Percentiles rank a stretch among this genome's conserved stretches.
These are phyloP conservation scores for Skeletonema menzelii DNA, from an alignment of 108 stramenopile species.

Conservation along the genomic window DNA sequence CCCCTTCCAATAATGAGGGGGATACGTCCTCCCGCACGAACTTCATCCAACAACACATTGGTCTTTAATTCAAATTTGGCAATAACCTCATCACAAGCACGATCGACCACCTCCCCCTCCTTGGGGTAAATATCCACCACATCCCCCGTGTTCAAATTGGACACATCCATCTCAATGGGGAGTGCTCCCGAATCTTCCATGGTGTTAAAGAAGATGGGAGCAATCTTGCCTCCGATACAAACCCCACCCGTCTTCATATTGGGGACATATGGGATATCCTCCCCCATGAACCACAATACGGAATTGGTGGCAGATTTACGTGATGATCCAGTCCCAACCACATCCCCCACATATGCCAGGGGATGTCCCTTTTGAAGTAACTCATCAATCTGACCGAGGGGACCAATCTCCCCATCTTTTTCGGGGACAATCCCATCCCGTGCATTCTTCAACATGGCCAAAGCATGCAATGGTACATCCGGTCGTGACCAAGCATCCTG, in stretches of 20 bases:
- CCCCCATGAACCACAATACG: constrained; percentile 94
- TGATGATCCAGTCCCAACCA: constrained; percentile 93
- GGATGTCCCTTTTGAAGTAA: constrained; percentile 86
- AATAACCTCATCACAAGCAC: constrained; percentile 81
- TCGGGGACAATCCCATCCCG: constrained; percentile 90
- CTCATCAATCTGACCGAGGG: constrained; percentile 75
- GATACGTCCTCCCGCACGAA: constrained; percentile 94
- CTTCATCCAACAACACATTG: constrained; percentile 91
- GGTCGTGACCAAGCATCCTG: constrained; percentile 97
- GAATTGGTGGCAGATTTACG: constrained; percentile 95
- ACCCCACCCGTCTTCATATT: constrained; percentile 91
- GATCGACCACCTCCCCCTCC: constrained; percentile 58
- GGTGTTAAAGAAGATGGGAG: constrained; percentile 97
- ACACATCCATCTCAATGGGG: constrained; percentile 92
- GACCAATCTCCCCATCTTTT: constrained; percentile 82
- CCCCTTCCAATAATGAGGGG: constrained; percentile 95
- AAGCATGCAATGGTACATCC: constrained; percentile 93
- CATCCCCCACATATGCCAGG: constrained; percentile 94
- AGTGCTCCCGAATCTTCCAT: constrained; percentile 97
- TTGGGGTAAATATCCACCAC: constrained; percentile 92
- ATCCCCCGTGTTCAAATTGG: constrained; percentile 88
- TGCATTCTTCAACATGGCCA: constrained; percentile 95
- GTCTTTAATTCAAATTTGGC: constrained; percentile 90
- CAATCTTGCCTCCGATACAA: constrained; percentile 94
- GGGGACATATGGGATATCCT: constrained; percentile 93